Evolutionary conservation across 2,329 filamentous ascomycete genomes (phyloP), one percentile per base, ranked within the genome.

Genomic region (Elsinoe australis): DNA sequence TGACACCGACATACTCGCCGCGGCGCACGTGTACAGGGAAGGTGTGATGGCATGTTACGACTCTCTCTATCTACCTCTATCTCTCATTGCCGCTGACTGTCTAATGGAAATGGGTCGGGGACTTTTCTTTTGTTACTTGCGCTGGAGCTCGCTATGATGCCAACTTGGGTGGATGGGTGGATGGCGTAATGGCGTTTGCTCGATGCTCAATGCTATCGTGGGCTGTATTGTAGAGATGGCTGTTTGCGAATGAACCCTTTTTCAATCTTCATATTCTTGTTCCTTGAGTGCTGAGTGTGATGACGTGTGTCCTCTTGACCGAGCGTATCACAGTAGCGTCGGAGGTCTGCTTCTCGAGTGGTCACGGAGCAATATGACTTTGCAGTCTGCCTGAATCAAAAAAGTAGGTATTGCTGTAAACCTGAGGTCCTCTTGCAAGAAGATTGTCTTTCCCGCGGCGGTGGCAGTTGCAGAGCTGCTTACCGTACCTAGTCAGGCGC

Each of bases 31-130:
- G 33, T 36, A 18, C 18, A 36, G 14, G 18, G 33, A 9, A 44
- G 39, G 39, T 44, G 39, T 44, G 24, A 44, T 44, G 39, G 39
- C 39, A 18, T 44, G 39, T 44, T 18, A 44, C 39, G 39, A 44
- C 39, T 44, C 39, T 44, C 28, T 44, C 26, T 29, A 24, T 44
- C 39, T 44, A 29, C 26, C 39, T 31, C 39, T 44, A 21, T 44
- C 17, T 18, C 24, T 32, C 39, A 28, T 17, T 32, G 29, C 28
- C 31, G 24, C 31, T 21, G 24, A 31, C 31, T 15, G 22, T 44
- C 28, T 31, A 29, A 29, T 44, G 24, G 39, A 44, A 29, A 29
- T 29, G 26, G n/a, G n/a, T n/a, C 21, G 36, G 21, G 17, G 36
- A 22, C 26, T 41, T 21, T 24, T n/a, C 36, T 21, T 41, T 2